Evolutionary conservation across 2,329 filamentous ascomycete species (phyloP), one percentile per base, ranked within the genome.

Genomic region (Calycina herbarum): DNA sequence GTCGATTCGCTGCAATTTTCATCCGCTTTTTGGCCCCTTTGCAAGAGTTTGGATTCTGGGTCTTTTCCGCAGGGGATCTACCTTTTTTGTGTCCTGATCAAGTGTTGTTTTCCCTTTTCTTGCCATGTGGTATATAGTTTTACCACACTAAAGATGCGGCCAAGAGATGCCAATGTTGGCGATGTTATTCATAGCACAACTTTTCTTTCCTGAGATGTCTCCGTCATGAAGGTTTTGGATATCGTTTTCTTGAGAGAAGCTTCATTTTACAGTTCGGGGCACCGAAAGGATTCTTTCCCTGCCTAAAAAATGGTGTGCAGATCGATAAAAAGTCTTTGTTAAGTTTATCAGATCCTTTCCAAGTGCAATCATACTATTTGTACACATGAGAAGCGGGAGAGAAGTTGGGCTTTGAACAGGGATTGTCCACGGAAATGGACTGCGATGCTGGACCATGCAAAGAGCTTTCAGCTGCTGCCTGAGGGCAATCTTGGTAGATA

Each of bases 1-100:
- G 54, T 15, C 27, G 13, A 29, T 31, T 57, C 27, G 54, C 54
- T 33, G 54, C 6, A 57, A 57, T 57, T 57, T 57, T 33, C 54
- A 17, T 35, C 54, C 54, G 54, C 11, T 57, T 29, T 57, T 7
- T 35, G 10, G 11, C 29, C 31, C 54, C 17, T 20, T 29, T 54
- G 15, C 13, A 15, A 38, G 4, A 15, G 45, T 45, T 45, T 15
- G 45, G 17, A 24, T 51, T 24, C 45, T 51, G 45, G n/a, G n/a
- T 8, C n/a, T 24, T 51, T 24, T 24, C 45, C 45, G 20, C 2
- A 11, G n/a, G n/a, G 45, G 17, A 24, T 38, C 20, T 51, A 27
- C 35, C 7, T 27, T 51, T 5, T 20, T 0, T 8, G 2, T 3
- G 6, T 51, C 10, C 2, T 24, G 6, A 24, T 51, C 45, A 24